These are phyloP conservation scores for Chlorella ohadii DNA, from an alignment of 139 green algal genomes.

Conservation along the genomic window DNA sequence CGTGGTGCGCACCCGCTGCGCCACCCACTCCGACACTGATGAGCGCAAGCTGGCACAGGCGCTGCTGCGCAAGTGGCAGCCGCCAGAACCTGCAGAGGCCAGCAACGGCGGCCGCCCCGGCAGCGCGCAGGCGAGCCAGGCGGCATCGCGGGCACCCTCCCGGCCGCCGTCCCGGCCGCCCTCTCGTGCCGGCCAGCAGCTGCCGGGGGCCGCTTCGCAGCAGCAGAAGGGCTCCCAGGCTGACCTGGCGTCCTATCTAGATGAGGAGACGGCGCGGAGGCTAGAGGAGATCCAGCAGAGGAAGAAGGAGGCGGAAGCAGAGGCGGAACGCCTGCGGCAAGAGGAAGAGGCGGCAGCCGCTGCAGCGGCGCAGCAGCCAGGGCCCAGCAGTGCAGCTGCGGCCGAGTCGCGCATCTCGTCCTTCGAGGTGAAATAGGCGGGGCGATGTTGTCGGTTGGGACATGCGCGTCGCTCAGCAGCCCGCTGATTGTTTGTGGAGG, in stretches of 20 bases:
- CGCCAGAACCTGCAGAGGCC: neutral
- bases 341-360: conserved; percentile 2
- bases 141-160: too few relatives aligned
- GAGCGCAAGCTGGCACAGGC: conserved; percentile 32
- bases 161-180: too few relatives aligned
- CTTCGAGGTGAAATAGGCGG: neutral
- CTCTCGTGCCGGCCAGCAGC: neutral
- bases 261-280: neutral
- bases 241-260: conserved; percentile 2
- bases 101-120: neutral
- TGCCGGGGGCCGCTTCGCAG: neutral
- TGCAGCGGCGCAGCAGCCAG: neutral
- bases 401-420: neutral
- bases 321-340: neutral
- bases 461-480: too few relatives aligned
- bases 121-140: neutral
- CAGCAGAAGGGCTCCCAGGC: neutral
- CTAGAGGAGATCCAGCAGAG: neutral
- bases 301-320: neutral
- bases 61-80: conserved; percentile 12
- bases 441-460: neutral
- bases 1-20: neutral
- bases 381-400: neutral
- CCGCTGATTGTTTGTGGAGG: neutral
- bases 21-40: conserved; percentile 32